Percentiles rank a stretch among this genome's conserved stretches.
These are phyloP conservation scores for Amphirosellinia nigrospora DNA, from an alignment of 495 filamentous ascomycete genomes.

Conservation along the genomic window DNA sequence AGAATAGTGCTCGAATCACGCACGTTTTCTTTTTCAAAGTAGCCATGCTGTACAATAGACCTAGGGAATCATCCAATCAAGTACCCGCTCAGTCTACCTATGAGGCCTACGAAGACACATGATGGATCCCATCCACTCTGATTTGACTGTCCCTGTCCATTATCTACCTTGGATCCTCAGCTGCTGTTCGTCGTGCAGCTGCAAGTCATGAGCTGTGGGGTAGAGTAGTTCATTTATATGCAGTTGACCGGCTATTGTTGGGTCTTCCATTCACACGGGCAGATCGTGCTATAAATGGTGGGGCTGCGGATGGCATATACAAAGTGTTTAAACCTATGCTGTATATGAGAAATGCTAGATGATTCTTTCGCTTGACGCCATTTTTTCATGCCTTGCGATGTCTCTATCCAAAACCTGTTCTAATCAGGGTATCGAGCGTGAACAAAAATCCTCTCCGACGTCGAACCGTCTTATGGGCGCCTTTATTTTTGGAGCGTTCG, in stretches of 20 bases:
- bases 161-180: not conserved
- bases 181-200: slow-evolving; percentile 12
- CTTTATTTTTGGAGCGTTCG: slow-evolving; percentile 32
- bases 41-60: not conserved
- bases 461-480: not conserved
- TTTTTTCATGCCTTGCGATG: slow-evolving; percentile 16
- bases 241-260: slow-evolving; percentile 2
- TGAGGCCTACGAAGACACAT: not conserved
- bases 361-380: slow-evolving; percentile 14
- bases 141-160: not conserved
- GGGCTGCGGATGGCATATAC: not conserved
- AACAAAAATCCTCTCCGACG: not conserved
- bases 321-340: slow-evolving; percentile 12
- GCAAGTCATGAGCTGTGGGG: slow-evolving; percentile 17
- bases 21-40: slow-evolving; percentile 1
- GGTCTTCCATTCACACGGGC: not conserved
- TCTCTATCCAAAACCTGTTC: slow-evolving; percentile 18
- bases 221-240: not conserved
- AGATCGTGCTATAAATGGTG: not conserved
- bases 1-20: not conserved
- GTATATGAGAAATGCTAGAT: slow-evolving; percentile 1
- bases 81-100: not conserved
- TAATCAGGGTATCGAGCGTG: slow-evolving; percentile 25
- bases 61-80: slow-evolving; percentile 1
- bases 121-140: not conserved